Evolutionary conservation across 2,329 filamentous ascomycete genomes (phyloP), one percentile per base, ranked within the genome.

Genomic region (Pseudophaeomoniella oleicola): DNA sequence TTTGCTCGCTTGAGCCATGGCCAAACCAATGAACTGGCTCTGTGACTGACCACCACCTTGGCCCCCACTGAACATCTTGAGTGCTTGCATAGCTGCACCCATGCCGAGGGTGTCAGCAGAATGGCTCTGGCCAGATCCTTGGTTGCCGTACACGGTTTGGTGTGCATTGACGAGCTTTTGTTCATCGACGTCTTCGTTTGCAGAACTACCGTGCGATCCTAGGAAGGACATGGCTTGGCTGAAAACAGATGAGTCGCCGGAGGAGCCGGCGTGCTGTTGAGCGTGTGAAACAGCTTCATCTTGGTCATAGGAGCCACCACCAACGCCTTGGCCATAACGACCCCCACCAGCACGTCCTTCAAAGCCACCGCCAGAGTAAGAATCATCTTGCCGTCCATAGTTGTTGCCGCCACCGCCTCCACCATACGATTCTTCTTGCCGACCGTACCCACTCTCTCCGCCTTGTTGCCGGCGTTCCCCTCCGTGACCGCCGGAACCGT

Each of bases 1-100:
- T 67, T 87, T 86, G 51, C 78, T 78, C 19, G 85, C 87, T 64
- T 94, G 81, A 5, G 71, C 75, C 83, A 94, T 87, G 31, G 87
- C 87, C 55, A 93, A 66, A 3, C 80, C 82, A 43, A 94, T 72
- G 51, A 94, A 84, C 42, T 79, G 72, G 55, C 79, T 84, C 67
- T 93, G 78, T 46, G 75, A 73, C 50, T 68, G 64, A 34, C 59
- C 60, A 29, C 58, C 56, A 35, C 55, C 59, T 39, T 61, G 56
- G 15, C 75, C 69, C 34, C 70, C 66, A 27, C 69, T 74, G 59
- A 93, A 93, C 85, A 41, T 83, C 82, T 36, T 87, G 78, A 48
- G 67, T 62, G 50, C 87, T 82, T 66, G 57, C 54, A 65, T 51
- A 0, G 61, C 62, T 3, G 62, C 62, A 0, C 62, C 63, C 0